Percentiles rank a stretch among this genome's conserved stretches.
Conservation (phyloP, 2,329 filamentous ascomycete genomes). For the Aaosphaeria arxii region DNA sequence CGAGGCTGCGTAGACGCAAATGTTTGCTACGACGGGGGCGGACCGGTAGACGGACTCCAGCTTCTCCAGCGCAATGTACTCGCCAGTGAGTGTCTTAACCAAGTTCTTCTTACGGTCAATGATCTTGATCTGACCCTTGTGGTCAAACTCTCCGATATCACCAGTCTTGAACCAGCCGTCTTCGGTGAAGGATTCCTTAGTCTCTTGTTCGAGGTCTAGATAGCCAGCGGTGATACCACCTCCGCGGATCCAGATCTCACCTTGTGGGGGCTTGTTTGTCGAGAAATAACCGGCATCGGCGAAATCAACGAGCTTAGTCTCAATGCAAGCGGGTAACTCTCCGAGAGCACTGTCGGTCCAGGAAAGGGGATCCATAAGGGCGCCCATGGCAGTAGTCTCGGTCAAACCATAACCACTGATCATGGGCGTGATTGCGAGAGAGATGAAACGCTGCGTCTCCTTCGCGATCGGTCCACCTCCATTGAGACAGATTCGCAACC, state of each 20-base stretch:
- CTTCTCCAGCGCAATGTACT: conserved; percentile 96
- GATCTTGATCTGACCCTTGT: conserved; percentile 75
- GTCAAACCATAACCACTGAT: conserved; percentile 91
- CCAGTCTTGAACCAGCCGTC: conserved; percentile 98
- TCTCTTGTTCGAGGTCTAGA: conserved; percentile 83
- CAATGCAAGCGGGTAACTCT: conserved; percentile 71
- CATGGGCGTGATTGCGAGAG: conserved; percentile 91
- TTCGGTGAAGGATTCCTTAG: conserved; percentile 67
- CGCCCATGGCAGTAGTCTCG: conserved; percentile 82
- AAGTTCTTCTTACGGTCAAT: conserved; percentile 98
- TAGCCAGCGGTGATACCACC: conserved; percentile 73
- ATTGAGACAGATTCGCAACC: conserved; percentile 86
- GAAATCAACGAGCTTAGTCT: conserved; percentile 90
- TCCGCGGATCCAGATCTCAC: conserved; percentile 89
- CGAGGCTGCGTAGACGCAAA: conserved; percentile 80
- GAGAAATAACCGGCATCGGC: conserved; percentile 82
- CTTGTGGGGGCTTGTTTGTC: conserved; percentile 74
- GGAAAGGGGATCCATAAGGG: conserved; percentile 78
- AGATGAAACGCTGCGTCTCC: conserved; percentile 86
- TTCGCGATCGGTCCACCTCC: conserved; percentile 87
- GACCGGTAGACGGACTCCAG: conserved; percentile 89
- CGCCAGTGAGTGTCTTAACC: conserved; percentile 90
- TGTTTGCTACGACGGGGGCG: conserved; percentile 73
- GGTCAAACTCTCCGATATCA: conserved; percentile 88
- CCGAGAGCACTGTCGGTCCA: conserved; percentile 79